Percentiles rank a stretch among this genome's conserved stretches.
phyloP scores from a whole-genome alignment of 2,329 filamentous ascomycete species.

The Exophiala mesophila region DNA sequence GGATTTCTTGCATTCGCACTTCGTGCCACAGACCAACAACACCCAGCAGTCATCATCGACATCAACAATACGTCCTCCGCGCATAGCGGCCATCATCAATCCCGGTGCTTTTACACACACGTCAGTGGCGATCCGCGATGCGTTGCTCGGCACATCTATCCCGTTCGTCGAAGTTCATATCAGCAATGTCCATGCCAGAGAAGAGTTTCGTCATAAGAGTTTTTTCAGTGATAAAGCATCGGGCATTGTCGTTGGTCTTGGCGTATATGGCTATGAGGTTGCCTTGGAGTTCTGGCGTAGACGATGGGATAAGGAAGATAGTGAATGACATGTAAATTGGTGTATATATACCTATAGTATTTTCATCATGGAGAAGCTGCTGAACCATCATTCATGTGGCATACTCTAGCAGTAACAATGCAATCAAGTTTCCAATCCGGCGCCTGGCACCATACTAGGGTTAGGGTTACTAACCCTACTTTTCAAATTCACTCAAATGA shows the following conservation, averaged over 20 bases:
- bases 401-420: too few species aligned
- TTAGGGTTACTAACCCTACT: too few species aligned
- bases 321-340: too few species aligned
- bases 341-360: too few species aligned
- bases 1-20: slow-evolving; percentile 63
- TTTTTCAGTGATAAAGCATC: slow-evolving; percentile 72
- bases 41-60: slow-evolving; percentile 26
- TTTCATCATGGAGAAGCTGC: too few species aligned
- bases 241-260: slow-evolving; percentile 67
- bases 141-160: slow-evolving; percentile 61
- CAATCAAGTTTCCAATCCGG: too few species aligned
- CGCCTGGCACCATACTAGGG: too few species aligned
- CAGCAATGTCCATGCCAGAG: slow-evolving; percentile 67
- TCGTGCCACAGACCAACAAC: slow-evolving; percentile 1
- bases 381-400: too few species aligned
- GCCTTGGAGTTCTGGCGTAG: slow-evolving; percentile 51
- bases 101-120: slow-evolving; percentile 72
- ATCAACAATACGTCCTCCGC: not conserved
- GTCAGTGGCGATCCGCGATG: slow-evolving; percentile 70
- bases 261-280: slow-evolving; percentile 57
- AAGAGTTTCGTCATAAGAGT: slow-evolving; percentile 63
- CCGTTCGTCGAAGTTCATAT: slow-evolving; percentile 77
- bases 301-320: slow-evolving; percentile 31
- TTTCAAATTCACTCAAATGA: too few species aligned
- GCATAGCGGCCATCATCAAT: slow-evolving; percentile 57